A percentile compares a stretch with the other conserved stretches of the same genome.
These are phyloP conservation scores for Juglanconis juglandina DNA, from an alignment of 2,329 filamentous ascomycete species.

Conservation along the genomic window DNA sequence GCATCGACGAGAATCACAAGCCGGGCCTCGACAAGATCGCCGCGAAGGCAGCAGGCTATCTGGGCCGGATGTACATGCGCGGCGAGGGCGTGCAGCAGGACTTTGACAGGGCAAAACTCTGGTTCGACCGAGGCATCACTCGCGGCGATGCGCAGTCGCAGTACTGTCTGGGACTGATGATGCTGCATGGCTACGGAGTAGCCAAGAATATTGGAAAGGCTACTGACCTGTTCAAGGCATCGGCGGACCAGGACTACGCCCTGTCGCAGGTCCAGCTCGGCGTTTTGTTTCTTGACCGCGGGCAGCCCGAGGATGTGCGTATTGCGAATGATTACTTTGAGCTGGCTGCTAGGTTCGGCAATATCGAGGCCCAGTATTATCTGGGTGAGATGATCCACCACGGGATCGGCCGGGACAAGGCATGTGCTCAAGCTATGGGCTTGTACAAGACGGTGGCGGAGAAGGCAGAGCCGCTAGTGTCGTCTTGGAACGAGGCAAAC, in stretches of 20 bases:
- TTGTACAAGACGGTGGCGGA: constrained; percentile 83
- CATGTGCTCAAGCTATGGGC: constrained; percentile 70
- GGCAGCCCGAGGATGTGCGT: constrained; percentile 63
- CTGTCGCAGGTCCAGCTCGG: constrained; percentile 81
- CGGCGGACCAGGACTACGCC: constrained; percentile 78
- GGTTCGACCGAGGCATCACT: constrained; percentile 76
- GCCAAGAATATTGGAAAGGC: constrained; percentile 68
- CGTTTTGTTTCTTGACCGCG: constrained; percentile 81
- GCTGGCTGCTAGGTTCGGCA: constrained; percentile 74
- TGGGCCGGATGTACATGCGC: constrained; percentile 85
- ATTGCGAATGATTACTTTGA: constrained; percentile 85
- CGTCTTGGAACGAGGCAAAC: constrained; percentile 80
- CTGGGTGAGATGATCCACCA: constrained; percentile 82
- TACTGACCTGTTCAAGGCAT: constrained; percentile 70
- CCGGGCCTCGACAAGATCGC: constrained; percentile 73
- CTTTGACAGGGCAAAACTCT: constrained; percentile 70
- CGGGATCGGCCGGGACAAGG: constrained; percentile 74
- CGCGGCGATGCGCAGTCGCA: constrained; percentile 80
- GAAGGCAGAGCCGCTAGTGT: constrained; percentile 68
- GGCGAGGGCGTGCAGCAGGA: constrained; percentile 81
- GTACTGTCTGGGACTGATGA: constrained; percentile 79
- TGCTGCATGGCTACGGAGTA: constrained; percentile 71
- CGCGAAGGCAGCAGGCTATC: constrained; percentile 78
- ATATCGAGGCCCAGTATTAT: constrained; percentile 89
- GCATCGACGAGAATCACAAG: constrained; percentile 65